Evolutionary conservation across 345 rosid species (phyloP).

Genomic region (Theobroma cacao): DNA sequence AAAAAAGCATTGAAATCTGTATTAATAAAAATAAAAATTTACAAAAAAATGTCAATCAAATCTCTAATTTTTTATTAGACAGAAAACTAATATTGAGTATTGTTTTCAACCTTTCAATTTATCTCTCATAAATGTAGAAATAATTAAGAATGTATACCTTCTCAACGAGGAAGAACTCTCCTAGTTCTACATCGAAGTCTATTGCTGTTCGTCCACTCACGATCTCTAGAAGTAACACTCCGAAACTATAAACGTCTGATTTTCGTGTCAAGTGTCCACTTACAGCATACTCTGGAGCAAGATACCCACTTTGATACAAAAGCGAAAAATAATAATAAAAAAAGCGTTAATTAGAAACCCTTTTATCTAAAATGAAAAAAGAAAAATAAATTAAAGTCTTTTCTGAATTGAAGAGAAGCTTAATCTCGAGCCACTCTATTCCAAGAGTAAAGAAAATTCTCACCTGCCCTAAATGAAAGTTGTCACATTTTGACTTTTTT

Average conservation of each 20-base stretch:
- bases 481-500: too few species aligned
- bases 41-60: too few species aligned
- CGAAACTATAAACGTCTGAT: constrained; percentile 41
- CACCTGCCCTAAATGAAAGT: too few species aligned
- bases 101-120: not conserved
- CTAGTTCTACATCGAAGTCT: constrained; percentile 32
- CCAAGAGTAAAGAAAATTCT: too few species aligned
- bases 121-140: not conserved
- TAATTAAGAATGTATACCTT: constrained; percentile 25
- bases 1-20: too few species aligned
- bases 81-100: too few species aligned
- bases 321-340: not conserved
- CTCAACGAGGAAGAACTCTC: constrained; percentile 38
- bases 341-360: not conserved
- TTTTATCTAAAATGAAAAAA: too few species aligned
- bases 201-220: constrained; percentile 30
- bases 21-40: too few species aligned
- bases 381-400: too few species aligned
- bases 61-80: too few species aligned
- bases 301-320: constrained; percentile 27
- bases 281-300: constrained; percentile 43
- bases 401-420: too few species aligned
- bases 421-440: too few species aligned
- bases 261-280: constrained; percentile 36
- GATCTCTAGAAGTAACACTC: constrained; percentile 39